Percentiles rank a stretch among this genome's conserved stretches.
phyloP scores from a whole-genome alignment of 1,284 basidiomycete genomes.

The Xerocomus cyaneibrunnescens region DNA sequence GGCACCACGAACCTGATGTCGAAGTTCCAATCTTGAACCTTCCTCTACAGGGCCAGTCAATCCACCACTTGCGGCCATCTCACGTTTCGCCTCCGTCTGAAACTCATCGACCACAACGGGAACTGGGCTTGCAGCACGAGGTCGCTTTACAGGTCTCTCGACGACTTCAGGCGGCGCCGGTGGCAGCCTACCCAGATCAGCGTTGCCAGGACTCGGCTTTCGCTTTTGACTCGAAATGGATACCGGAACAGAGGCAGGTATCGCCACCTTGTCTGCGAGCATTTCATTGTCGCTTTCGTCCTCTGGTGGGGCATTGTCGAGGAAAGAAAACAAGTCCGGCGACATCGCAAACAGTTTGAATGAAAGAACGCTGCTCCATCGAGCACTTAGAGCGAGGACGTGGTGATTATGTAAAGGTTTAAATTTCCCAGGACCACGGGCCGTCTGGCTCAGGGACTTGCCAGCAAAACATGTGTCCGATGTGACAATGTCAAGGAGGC shows the following conservation, averaged over 20 bases:
- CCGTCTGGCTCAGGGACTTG: no score
- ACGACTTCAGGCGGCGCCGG: conserved; percentile 4
- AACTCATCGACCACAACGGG: conserved; percentile 87
- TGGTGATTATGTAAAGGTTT: neutral
- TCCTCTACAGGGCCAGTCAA: conserved; percentile 68
- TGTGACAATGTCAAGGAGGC: no score
- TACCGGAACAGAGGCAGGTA: neutral
- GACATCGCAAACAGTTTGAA: conserved; percentile 18
- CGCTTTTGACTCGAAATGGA: conserved; percentile 22
- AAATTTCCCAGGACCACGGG: no score
- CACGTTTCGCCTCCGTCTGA: conserved; percentile 85
- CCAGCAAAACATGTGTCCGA: no score
- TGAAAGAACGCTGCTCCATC: no score
- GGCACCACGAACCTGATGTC: conserved; percentile 63
- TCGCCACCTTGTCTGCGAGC: neutral
- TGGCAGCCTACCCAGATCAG: neutral
- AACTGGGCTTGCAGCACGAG: conserved; percentile 46
- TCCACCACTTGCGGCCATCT: conserved; percentile 83
- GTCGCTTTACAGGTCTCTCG: conserved; percentile 25
- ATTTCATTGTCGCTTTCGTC: conserved; percentile 28
- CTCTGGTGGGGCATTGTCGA: conserved; percentile 17
- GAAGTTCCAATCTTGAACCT: conserved; percentile 68
- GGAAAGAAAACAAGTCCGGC: conserved; percentile 33
- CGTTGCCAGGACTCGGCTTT: conserved; percentile 16
- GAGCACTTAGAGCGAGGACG: no score